These are phyloP conservation scores for Phytopythium helicoides DNA, from an alignment of 352 stramenopile species.

Conservation along the genomic window DNA sequence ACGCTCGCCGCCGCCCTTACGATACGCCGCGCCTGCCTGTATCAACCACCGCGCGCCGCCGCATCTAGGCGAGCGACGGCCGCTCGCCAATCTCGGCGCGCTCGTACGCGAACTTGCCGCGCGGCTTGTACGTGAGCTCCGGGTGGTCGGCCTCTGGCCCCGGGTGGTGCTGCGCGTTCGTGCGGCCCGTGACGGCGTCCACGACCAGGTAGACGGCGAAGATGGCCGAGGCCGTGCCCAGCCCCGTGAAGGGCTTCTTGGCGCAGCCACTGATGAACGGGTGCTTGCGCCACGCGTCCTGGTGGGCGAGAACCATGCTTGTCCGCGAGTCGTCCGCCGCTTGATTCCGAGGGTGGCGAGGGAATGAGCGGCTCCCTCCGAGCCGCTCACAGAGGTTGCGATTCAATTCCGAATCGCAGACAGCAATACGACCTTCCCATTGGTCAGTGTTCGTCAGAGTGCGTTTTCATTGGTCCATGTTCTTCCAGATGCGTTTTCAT, in stretches of 20 bases:
- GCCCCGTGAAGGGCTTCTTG: slow-evolving; percentile 85
- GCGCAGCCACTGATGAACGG: slow-evolving; percentile 78
- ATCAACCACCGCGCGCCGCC: background rate
- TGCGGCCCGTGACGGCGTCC: slow-evolving; percentile 52
- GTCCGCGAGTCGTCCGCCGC: background rate
- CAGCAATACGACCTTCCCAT: background rate
- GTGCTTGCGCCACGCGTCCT: slow-evolving; percentile 89
- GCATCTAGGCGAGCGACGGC: slow-evolving; percentile 36
- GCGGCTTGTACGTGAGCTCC: slow-evolving; percentile 28
- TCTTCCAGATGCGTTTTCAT: no score
- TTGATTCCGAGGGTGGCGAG: slow-evolving; percentile 8
- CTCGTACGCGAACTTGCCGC: slow-evolving; percentile 55
- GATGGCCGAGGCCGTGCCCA: slow-evolving; percentile 73
- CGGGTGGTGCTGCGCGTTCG: slow-evolving; percentile 25
- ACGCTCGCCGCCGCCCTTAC: background rate
- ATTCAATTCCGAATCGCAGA: slow-evolving; percentile 26
- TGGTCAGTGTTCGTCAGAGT: no score
- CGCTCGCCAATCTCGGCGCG: slow-evolving; percentile 60
- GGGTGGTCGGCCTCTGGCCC: slow-evolving; percentile 25
- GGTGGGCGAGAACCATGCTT: slow-evolving; percentile 81
- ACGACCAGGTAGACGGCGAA: slow-evolving; percentile 79
- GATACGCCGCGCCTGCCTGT: background rate
- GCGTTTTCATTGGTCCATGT: no score
- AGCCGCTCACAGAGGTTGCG: background rate
- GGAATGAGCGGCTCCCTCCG: background rate